Percentiles rank a stretch among this genome's conserved stretches.
Conservation (phyloP, 306 rosid species). For the Sechiopsis laciniata region DNA sequence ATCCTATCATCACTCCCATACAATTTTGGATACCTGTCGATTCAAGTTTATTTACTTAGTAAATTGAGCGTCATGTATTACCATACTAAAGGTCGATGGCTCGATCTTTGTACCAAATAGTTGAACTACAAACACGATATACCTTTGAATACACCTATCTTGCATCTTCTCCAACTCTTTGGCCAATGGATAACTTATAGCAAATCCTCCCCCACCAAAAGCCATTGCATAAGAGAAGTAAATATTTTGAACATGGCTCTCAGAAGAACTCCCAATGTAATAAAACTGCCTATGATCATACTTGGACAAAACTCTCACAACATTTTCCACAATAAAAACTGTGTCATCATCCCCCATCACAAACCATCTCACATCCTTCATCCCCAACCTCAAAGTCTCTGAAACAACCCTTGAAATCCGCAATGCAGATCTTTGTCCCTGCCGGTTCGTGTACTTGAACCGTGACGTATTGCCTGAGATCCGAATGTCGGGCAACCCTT, state of each 20-base stretch:
- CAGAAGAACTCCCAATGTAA: conserved; percentile 81
- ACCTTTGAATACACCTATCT: conserved; percentile 72
- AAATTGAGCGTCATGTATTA: neutral
- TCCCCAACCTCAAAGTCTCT: conserved; percentile 72
- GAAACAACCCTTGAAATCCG: conserved; percentile 78
- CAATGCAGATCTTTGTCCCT: conserved; percentile 73
- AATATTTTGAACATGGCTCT: conserved; percentile 80
- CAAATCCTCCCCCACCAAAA: conserved; percentile 90
- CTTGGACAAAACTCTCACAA: conserved; percentile 54
- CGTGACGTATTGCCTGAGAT: conserved; percentile 50
- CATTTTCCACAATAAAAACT: conserved; percentile 66
- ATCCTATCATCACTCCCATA: conserved; percentile 92
- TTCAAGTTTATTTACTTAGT: neutral
- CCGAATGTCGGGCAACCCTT: conserved; percentile 61
- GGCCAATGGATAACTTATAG: conserved; percentile 84
- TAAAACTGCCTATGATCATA: conserved; percentile 70
- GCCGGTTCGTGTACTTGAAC: conserved; percentile 55
- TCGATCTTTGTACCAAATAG: too few relatives aligned
- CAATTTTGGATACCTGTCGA: conserved; percentile 37
- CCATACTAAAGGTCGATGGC: neutral
- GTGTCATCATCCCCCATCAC: conserved; percentile 94
- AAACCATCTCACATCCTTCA: conserved; percentile 86
- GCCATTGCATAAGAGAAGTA: conserved; percentile 88
- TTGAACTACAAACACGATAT: neutral
- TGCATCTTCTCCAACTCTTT: conserved; percentile 70